Conservation (phyloP, 2,329 filamentous ascomycete species). For the Blastomyces gilchristii region DNA sequence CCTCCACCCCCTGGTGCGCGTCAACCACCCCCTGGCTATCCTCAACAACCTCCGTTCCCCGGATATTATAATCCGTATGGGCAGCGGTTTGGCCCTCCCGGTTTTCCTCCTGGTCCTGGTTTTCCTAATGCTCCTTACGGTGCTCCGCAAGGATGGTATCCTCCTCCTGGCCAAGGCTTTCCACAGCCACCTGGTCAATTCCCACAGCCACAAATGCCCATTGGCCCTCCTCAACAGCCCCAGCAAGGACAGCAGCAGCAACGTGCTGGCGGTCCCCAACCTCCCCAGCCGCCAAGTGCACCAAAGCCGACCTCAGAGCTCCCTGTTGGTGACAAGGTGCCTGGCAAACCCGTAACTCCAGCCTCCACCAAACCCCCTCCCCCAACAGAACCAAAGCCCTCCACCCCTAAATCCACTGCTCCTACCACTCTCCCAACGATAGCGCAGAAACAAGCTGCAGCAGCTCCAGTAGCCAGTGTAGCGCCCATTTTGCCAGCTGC, state of each 20-base stretch:
- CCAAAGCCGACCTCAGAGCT: constrained; percentile 36
- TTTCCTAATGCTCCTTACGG: constrained; percentile 71
- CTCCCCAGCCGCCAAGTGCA: constrained; percentile 21
- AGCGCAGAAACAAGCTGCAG: constrained; percentile 15
- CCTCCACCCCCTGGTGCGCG: constrained; percentile 27
- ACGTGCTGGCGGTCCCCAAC: constrained; percentile 21
- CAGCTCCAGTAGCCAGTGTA: constrained; percentile 17
- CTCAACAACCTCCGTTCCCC: constrained; percentile 35
- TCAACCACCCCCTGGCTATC: constrained; percentile 31
- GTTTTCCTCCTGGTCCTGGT: constrained; percentile 47
- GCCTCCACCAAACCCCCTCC: constrained; percentile 20
- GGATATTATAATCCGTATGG: constrained; percentile 38
- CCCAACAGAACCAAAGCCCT: constrained; percentile 19
- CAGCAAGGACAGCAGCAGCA: constrained; percentile 28
- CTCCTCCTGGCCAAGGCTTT: constrained; percentile 63
- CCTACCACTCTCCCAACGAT: constrained; percentile 16
- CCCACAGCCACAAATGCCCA: constrained; percentile 50
- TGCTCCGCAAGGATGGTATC: constrained; percentile 66
- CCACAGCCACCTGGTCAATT: constrained; percentile 56
- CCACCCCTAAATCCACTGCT: constrained; percentile 18
- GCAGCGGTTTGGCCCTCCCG: constrained; percentile 40
- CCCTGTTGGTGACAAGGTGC: constrained; percentile 30
- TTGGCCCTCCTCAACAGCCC: constrained; percentile 45
- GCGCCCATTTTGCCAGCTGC: constrained; percentile 13
- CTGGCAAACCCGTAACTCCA: constrained; percentile 27